Evolutionary conservation across 768 basidiomycete genomes (phyloP).

Genomic region (Lactarius deliciosus): DNA sequence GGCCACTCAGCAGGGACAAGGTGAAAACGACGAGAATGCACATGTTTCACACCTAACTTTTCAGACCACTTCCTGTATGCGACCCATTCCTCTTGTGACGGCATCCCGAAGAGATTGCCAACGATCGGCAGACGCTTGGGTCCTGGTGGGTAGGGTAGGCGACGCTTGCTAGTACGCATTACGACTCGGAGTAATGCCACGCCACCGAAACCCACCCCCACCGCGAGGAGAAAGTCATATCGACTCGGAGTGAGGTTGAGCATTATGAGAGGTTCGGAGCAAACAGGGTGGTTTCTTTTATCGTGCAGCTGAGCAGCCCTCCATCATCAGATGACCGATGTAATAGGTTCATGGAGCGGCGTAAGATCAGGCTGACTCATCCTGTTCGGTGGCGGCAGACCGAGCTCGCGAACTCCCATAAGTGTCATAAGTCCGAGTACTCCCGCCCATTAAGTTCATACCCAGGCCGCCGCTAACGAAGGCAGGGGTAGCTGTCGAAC

Average conservation of each 20-base stretch:
- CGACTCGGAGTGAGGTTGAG: background rate
- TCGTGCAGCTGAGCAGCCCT: background rate
- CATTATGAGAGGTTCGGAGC: background rate
- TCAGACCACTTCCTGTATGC: background rate
- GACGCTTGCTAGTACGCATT: background rate
- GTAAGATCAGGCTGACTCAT: too few relatives aligned
- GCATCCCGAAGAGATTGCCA: background rate
- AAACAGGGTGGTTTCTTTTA: background rate
- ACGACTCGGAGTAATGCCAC: background rate
- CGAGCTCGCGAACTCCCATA: too few relatives aligned
- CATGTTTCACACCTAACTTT: background rate
- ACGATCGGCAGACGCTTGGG: background rate
- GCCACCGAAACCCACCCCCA: background rate
- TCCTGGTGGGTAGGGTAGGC: conserved; percentile 1
- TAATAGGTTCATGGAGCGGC: too few relatives aligned
- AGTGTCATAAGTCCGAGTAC: too few relatives aligned
- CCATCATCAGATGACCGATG: background rate
- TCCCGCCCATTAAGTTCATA: too few relatives aligned
- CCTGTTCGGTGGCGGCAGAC: too few relatives aligned
- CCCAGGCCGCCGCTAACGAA: too few relatives aligned
- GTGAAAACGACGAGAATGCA: background rate
- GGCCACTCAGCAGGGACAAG: background rate
- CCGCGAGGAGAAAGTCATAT: background rate
- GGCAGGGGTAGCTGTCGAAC: too few relatives aligned
- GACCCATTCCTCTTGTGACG: background rate